Evolutionary conservation across 768 basidiomycete genomes (phyloP).

Genomic region (Trametes maxima): DNA sequence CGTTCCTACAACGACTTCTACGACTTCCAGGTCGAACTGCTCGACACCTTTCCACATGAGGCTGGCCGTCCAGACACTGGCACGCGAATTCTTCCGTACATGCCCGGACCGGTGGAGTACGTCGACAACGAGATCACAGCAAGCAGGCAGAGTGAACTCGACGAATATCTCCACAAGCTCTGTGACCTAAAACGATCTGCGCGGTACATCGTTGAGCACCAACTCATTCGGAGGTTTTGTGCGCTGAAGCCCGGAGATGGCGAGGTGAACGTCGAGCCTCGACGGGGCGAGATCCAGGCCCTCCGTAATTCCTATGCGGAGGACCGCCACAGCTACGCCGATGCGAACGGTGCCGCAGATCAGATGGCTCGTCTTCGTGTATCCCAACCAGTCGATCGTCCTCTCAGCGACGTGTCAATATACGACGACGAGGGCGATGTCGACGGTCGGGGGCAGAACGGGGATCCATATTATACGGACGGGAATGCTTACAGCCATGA

Average conservation of each 20-base stretch:
- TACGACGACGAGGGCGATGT: constrained; percentile 35
- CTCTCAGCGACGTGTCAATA: constrained; percentile 66
- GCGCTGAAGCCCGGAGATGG: constrained; percentile 85
- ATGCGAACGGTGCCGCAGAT: constrained; percentile 44
- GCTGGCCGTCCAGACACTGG: constrained; percentile 75
- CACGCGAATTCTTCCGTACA: constrained; percentile 86
- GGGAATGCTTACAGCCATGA: constrained; percentile 24
- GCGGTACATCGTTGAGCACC: constrained; percentile 80
- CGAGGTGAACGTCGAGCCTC: constrained; percentile 65
- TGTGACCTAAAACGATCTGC: constrained; percentile 73
- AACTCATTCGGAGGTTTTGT: constrained; percentile 81
- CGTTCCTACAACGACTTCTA: constrained; percentile 98
- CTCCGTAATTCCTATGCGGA: constrained; percentile 36
- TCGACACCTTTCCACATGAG: constrained; percentile 87
- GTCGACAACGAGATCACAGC: constrained; percentile 87
- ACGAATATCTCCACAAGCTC: constrained; percentile 83
- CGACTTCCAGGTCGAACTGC: constrained; percentile 90
- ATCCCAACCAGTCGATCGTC: constrained; percentile 44
- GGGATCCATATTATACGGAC: constrained; percentile 16
- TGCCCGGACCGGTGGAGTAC: constrained; percentile 90
- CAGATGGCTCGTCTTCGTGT: constrained; percentile 52
- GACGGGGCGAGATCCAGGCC: constrained; percentile 58
- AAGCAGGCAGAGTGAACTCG: constrained; percentile 77
- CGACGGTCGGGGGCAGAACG: neutral
- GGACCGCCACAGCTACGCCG: constrained; percentile 25